These are phyloP conservation scores for Stachybotrys echinatus DNA, from an alignment of 2,329 filamentous ascomycete genomes.

Conservation along the genomic window DNA sequence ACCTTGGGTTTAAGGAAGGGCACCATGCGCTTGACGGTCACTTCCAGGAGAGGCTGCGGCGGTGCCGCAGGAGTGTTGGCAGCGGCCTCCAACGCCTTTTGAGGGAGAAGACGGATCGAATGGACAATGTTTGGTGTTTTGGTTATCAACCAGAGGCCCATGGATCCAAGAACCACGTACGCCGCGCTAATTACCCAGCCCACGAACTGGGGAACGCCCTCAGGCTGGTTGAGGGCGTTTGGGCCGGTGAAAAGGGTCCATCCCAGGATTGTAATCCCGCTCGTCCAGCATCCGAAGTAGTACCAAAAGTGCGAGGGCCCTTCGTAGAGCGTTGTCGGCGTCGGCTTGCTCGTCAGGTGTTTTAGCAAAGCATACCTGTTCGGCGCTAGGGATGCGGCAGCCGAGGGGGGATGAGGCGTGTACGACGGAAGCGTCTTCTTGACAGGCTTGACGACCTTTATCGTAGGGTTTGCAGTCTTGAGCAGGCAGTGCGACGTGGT, in stretches of 20 bases:
- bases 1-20: conserved; percentile 42
- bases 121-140: conserved; percentile 54
- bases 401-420: background rate
- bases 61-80: conserved; percentile 6
- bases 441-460: conserved; percentile 4
- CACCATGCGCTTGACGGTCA: conserved; percentile 44
- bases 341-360: conserved; percentile 49
- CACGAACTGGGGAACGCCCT: conserved; percentile 51
- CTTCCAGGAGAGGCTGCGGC: conserved; percentile 40
- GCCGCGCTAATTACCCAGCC: conserved; percentile 51
- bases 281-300: conserved; percentile 53
- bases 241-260: conserved; percentile 31
- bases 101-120: conserved; percentile 49
- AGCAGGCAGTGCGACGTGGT: conserved; percentile 18
- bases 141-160: conserved; percentile 55
- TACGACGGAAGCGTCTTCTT: background rate
- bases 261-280: conserved; percentile 36
- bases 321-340: conserved; percentile 58
- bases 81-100: conserved; percentile 12
- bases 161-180: conserved; percentile 52
- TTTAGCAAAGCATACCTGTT: conserved; percentile 43
- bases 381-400: conserved; percentile 8
- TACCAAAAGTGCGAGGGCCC: conserved; percentile 60
- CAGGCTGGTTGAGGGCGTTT: conserved; percentile 29
- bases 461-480: conserved; percentile 8